These are phyloP conservation scores for Xerocomellus amylosporus DNA, from an alignment of 768 basidiomycete species.

Conservation along the genomic window DNA sequence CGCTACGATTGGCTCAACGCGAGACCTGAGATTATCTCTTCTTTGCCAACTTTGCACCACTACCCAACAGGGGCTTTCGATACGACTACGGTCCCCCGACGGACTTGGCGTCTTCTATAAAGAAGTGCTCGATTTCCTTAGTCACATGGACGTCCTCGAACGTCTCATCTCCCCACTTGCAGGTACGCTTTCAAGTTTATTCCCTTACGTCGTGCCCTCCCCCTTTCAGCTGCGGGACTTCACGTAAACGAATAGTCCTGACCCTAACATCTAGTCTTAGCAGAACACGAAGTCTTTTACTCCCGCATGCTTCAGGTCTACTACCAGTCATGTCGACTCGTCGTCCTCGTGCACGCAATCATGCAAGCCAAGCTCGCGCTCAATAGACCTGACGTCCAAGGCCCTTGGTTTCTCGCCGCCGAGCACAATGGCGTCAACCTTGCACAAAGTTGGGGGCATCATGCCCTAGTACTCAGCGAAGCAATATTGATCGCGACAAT, in stretches of 20 bases:
- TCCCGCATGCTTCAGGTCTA: constrained; percentile 41
- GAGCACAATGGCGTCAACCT: constrained; percentile 36
- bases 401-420: constrained; percentile 34
- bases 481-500: constrained; percentile 35
- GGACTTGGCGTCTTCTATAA: constrained; percentile 35
- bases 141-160: constrained; percentile 36
- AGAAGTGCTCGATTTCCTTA: constrained; percentile 32
- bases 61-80: constrained; percentile 31
- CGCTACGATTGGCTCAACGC: constrained; percentile 19
- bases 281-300: constrained; percentile 42
- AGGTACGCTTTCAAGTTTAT: constrained; percentile 26
- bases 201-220: background rate
- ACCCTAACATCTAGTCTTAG: constrained; percentile 37
- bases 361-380: constrained; percentile 25
- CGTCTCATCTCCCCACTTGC: constrained; percentile 38
- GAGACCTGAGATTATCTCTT: constrained; percentile 39
- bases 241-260: constrained; percentile 11
- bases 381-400: constrained; percentile 11
- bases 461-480: constrained; percentile 39
- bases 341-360: constrained; percentile 38
- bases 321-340: constrained; percentile 40
- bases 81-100: constrained; percentile 27
- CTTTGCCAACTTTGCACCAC: constrained; percentile 35
- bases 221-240: background rate
- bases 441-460: constrained; percentile 37